A percentile compares a stretch with the other conserved stretches of the same genome.
phyloP scores from a whole-genome alignment of 306 rosid species.

The Quercus suber region DNA sequence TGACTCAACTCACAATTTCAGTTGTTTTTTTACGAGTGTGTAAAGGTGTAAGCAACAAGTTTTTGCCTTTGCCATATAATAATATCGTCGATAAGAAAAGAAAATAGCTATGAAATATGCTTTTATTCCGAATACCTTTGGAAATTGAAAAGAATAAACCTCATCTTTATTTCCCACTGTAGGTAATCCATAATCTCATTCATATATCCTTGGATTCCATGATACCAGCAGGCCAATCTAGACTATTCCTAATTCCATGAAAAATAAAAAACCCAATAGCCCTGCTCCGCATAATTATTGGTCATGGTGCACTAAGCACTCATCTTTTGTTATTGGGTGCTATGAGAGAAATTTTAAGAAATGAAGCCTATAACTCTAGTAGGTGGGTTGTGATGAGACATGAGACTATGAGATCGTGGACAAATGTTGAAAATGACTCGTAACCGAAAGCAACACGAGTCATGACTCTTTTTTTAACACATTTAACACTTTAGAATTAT shows the following conservation, averaged over 20 bases:
- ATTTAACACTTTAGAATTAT: not conserved
- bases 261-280: not conserved
- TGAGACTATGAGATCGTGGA: too few species aligned
- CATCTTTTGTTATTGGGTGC: not conserved
- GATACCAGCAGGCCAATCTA: not conserved
- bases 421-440: constrained; percentile 6
- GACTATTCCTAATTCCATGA: not conserved
- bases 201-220: constrained; percentile 18
- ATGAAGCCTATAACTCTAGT: not conserved
- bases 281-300: not conserved
- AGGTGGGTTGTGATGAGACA: not conserved
- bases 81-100: not conserved
- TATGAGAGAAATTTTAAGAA: not conserved
- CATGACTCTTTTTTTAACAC: not conserved
- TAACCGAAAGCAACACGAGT: constrained; percentile 5
- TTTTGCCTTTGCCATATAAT: too few species aligned
- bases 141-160: constrained; percentile 24
- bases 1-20: too few species aligned
- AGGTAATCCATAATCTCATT: constrained; percentile 21
- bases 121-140: constrained; percentile 5
- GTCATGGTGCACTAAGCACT: not conserved
- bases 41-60: too few species aligned
- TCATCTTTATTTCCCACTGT: constrained; percentile 16
- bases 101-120: not conserved
- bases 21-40: too few species aligned